Base-by-base conservation (phyloP, 192 early-diverging fungal genomes). In the Chytriomyces confervae region DNA sequence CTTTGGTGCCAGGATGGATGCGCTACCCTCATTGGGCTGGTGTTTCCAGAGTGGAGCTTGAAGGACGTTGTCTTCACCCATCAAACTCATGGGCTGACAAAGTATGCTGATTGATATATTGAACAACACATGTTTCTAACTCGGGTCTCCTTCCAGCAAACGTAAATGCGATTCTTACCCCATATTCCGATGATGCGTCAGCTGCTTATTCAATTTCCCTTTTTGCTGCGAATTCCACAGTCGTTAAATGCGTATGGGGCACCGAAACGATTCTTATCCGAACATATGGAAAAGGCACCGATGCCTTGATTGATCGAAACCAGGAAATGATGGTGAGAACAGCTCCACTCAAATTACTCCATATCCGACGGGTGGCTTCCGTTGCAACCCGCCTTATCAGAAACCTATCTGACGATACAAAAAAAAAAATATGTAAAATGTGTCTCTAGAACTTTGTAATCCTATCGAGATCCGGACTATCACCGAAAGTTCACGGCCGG, bases 201-300 rank as follows among this genome's bases (percentile, higher is more conserved):
- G 53, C 53, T 18, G 53, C 20, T 57, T 1, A 27, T 36, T 53
- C 18, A 57, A 57, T 36, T 36, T 36, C 36, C 36, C 0, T 36
- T 36, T 36, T 36, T 36, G 36, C 36, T 36, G 36, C 36, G 36
- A 36, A 36, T 36, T 36, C n/a, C 64, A 23, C 29, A 79, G 77
- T 79, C n/a, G 77, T 79, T 0, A 63, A 69, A 71, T 62, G 66
- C 62, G 63, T 27, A 65, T 72, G 44, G 53, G 49, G 24, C 46
- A 11, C 57, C 24, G 61, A 62, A 11, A 63, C 92, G 7, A 89
- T 96, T 24, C 88, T 98, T 57, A 91, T 98, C 61, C 89, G 96
- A 23, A 92, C 92, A 46, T 98, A 96, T 81, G 96, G 96, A 62
- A 93, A 92, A 75, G 89, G 92, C 64, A 93, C 94, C 47, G 93